Evolutionary conservation across 257 asterid species (phyloP).

Genomic region (Przewalskia tangutica): DNA sequence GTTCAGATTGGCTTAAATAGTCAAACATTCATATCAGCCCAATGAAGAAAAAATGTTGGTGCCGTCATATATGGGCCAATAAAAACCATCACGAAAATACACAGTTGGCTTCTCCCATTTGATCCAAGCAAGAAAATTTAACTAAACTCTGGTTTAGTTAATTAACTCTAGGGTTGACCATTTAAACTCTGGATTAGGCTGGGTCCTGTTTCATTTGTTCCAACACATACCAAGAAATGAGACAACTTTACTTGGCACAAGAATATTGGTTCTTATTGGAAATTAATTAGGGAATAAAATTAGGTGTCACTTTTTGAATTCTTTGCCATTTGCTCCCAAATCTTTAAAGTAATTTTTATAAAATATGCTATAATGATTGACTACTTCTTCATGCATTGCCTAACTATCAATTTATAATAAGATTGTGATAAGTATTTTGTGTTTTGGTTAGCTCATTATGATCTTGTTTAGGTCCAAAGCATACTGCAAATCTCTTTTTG

Average conservation of each 20-base stretch:
- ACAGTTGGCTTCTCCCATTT: background rate
- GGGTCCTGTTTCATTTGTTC: conserved; percentile 41
- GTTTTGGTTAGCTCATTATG: background rate
- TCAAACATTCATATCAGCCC: conserved; percentile 23
- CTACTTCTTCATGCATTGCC: conserved; percentile 21
- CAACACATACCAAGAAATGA: conserved; percentile 42
- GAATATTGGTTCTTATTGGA: background rate
- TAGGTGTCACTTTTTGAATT: conserved; percentile 21
- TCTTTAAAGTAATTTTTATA: conserved; percentile 9
- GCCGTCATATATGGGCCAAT: conserved; percentile 14
- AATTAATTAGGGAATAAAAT: conserved; percentile 21
- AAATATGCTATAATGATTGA: conserved; percentile 15
- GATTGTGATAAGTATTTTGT: background rate
- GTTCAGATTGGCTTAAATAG: background rate
- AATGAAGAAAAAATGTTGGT: conserved; percentile 12
- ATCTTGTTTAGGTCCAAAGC: background rate
- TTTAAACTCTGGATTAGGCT: conserved; percentile 19
- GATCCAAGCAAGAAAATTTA: background rate
- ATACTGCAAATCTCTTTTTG: background rate
- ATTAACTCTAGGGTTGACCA: conserved; percentile 46
- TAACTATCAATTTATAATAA: conserved; percentile 16
- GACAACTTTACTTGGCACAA: conserved; percentile 22
- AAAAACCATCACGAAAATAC: background rate
- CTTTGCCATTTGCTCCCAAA: conserved; percentile 7
- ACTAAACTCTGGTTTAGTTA: conserved; percentile 22